phyloP scores from a whole-genome alignment of 2,329 filamentous ascomycete species.

The Stromatinia cepivora region DNA sequence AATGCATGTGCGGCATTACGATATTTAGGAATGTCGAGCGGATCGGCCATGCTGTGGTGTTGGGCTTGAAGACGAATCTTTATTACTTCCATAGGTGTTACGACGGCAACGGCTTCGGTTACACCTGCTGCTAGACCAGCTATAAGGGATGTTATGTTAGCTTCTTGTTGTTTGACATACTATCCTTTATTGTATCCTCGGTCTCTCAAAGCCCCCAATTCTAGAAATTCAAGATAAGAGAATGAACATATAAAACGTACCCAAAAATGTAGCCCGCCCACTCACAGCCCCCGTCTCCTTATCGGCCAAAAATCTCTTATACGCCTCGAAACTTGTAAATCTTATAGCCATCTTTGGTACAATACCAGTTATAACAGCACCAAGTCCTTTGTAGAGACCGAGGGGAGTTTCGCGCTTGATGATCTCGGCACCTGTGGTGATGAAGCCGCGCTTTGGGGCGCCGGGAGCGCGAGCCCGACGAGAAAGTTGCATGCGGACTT shows the following conservation, averaged over 20 bases:
- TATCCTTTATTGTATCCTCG: not conserved
- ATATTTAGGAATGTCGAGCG: constrained; percentile 94
- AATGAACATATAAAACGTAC: constrained; percentile 46
- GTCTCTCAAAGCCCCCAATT: not conserved
- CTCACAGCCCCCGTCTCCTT: constrained; percentile 65
- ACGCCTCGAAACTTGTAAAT: constrained; percentile 95
- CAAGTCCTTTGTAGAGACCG: constrained; percentile 96
- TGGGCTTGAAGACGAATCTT: constrained; percentile 98
- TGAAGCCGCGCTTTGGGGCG: constrained; percentile 79
- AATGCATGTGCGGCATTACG: constrained; percentile 81
- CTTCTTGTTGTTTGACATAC: not conserved
- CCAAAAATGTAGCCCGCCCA: constrained; percentile 70
- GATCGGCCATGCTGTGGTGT: constrained; percentile 96
- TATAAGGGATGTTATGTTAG: constrained; percentile 36
- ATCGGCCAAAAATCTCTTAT: constrained; percentile 81
- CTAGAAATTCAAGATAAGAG: constrained; percentile 44
- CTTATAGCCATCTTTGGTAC: constrained; percentile 99
- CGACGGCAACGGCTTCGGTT: constrained; percentile 93
- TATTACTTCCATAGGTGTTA: constrained; percentile 98
- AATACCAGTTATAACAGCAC: constrained; percentile 92
- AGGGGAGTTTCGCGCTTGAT: constrained; percentile 86
- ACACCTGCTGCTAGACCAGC: constrained; percentile 90
- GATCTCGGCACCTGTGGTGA: constrained; percentile 83
- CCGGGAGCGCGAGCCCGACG: constrained; percentile 79
- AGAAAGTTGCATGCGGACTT: constrained; percentile 99